Conservation (phyloP, 2,329 filamentous ascomycete species). For the Neofusicoccum ribis region DNA sequence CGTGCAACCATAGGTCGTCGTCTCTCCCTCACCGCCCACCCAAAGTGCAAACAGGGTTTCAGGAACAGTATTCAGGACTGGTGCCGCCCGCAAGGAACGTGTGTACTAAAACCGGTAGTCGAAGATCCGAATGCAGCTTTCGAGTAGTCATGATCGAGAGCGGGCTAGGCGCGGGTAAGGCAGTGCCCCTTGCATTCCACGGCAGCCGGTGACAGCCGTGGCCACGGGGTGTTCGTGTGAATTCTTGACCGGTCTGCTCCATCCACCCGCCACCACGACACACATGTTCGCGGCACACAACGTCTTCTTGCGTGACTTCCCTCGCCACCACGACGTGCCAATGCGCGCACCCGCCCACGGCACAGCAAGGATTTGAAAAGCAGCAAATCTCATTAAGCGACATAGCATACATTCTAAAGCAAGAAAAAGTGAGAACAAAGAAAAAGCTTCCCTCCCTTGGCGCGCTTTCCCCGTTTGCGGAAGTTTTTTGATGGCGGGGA, state of each 20-base stretch:
- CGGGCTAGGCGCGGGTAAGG: too few relatives aligned
- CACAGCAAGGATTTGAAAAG: background rate
- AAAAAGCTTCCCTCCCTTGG: background rate
- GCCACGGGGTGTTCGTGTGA: too few relatives aligned
- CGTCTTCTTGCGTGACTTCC: too few relatives aligned
- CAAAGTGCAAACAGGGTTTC: background rate
- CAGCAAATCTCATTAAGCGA: background rate
- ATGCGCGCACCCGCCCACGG: too few relatives aligned
- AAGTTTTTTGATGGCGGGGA: slow-evolving; percentile 11
- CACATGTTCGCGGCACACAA: too few relatives aligned
- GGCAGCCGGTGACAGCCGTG: too few relatives aligned
- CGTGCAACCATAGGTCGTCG: background rate
- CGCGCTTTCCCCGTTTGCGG: background rate
- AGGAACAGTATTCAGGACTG: background rate
- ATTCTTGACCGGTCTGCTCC: too few relatives aligned
- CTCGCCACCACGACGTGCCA: too few relatives aligned
- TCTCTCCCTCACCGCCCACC: background rate
- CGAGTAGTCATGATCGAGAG: too few relatives aligned
- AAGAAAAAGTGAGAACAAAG: background rate
- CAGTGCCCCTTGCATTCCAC: too few relatives aligned
- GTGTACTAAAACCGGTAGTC: background rate
- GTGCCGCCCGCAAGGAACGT: background rate
- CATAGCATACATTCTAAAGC: background rate
- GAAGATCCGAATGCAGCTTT: background rate
- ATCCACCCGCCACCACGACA: too few relatives aligned